These are phyloP conservation scores for Alternaria sp. DNA, from an alignment of 2,329 filamentous ascomycete genomes.

Conservation along the genomic window DNA sequence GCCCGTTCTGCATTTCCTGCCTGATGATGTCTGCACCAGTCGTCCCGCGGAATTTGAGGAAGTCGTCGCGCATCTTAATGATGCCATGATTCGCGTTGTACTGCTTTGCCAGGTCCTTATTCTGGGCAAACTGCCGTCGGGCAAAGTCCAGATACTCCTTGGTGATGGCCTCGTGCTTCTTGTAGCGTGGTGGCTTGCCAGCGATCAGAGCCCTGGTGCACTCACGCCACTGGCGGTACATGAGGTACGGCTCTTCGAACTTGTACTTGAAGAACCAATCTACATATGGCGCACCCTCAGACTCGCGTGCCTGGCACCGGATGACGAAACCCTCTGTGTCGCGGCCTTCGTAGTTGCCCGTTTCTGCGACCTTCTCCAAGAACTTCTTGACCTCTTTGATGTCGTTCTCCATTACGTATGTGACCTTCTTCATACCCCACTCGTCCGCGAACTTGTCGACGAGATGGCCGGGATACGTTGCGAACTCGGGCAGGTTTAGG, in stretches of 20 bases:
- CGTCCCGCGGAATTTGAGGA: constrained; percentile 81
- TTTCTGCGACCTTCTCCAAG: constrained; percentile 84
- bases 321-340: constrained; percentile 98
- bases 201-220: constrained; percentile 90
- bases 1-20: constrained; percentile 68
- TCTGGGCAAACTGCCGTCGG: constrained; percentile 72
- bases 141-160: constrained; percentile 90
- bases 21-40: constrained; percentile 90
- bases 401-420: constrained; percentile 79
- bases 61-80: constrained; percentile 88
- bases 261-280: constrained; percentile 99
- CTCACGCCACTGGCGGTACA: constrained; percentile 99
- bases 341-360: constrained; percentile 86
- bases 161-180: constrained; percentile 89
- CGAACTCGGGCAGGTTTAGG: constrained; percentile 90
- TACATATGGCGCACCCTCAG: constrained; percentile 65
- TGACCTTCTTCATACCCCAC: constrained; percentile 94
- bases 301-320: constrained; percentile 76
- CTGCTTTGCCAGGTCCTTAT: constrained; percentile 72
- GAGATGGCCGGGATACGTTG: constrained; percentile 81
- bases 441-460: constrained; percentile 89
- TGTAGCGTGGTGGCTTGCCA: constrained; percentile 76
- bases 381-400: constrained; percentile 79
- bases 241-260: constrained; percentile 97
- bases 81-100: constrained; percentile 95